Base-by-base conservation (phyloP, 2,329 filamentous ascomycete species). In the Xylaria sp. region DNA sequence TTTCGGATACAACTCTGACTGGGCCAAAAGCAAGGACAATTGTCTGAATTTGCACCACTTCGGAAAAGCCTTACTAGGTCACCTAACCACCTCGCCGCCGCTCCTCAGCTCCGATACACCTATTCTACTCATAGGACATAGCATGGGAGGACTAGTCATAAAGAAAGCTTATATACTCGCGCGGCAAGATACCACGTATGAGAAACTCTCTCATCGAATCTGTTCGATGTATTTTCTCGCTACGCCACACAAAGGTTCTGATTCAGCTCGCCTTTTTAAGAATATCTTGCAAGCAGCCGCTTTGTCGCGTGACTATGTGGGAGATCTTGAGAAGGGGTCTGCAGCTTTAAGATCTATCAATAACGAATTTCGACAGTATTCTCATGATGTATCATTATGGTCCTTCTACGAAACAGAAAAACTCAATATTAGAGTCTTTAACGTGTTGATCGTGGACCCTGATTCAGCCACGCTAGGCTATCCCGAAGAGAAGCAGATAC, bases 1-100 rank as follows among this genome's bases (percentile, higher is more conserved):
- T 32, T 81, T 74, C 55, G 80, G 79, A 37, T 81, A 81, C 55
- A 74, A 80, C 62, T 76, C 80, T 21, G 71, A 79, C 59, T 81
- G 72, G 57, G 42, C 60, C 5, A 76, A 74, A 53, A 21, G 59
- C 27, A 65, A 70, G 60, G 54, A 59, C 9, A 40, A 59, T 27
- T 53, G 42, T 35, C 21, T 63, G 13, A 60, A 63, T 13, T 1
- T 67, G 1, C 65, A 67, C 18, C 42, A 67, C 44, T 35, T 67
- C 16, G 65, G 59, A 27, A 58, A 59, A 18, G 37, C 60, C 9
- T 47, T 67, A 5, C 27, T 67, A 12, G 53, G 35, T 2, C 18
- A 62, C 6, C 18, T 67, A 5, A 18, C 27, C 23, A 66, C 53
- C 13, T 62, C 60, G 50, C 64, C 64, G 32, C 50, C 10, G 9